Percentiles rank a stretch among this genome's conserved stretches.
Conservation (phyloP, 1,139 yeast species). For the Trichomonascaceae sp. region DNA sequence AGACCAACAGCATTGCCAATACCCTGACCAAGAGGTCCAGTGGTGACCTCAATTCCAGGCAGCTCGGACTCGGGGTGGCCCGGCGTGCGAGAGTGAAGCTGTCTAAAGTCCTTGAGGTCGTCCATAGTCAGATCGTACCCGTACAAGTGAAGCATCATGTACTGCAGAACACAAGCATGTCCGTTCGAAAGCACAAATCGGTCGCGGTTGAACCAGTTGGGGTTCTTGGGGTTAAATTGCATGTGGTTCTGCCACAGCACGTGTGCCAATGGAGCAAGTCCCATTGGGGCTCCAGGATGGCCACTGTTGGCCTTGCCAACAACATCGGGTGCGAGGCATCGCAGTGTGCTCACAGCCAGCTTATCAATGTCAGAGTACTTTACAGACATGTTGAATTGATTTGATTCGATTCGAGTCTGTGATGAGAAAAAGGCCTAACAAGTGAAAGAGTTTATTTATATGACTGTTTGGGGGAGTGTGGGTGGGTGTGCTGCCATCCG, state of each 20-base stretch:
- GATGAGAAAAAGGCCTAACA: constrained; percentile 20
- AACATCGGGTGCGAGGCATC: constrained; percentile 75
- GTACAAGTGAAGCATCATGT: constrained; percentile 71
- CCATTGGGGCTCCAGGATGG: constrained; percentile 99
- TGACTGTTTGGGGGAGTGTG: neutral
- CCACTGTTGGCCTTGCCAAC: constrained; percentile 90
- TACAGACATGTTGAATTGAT: constrained; percentile 9
- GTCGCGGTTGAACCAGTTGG: constrained; percentile 89
- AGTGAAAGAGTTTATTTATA: constrained; percentile 3
- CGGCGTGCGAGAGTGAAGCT: constrained; percentile 81
- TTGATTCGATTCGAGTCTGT: neutral
- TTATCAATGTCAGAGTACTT: constrained; percentile 43
- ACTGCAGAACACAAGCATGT: constrained; percentile 88
- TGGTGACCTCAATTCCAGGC: constrained; percentile 94
- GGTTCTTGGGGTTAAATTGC: constrained; percentile 83
- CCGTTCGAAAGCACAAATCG: constrained; percentile 94
- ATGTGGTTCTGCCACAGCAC: constrained; percentile 56
- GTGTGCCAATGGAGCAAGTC: constrained; percentile 85
- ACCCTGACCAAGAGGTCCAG: constrained; percentile 99
- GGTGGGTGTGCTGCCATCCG: no score
- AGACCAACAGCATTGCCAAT: constrained; percentile 92
- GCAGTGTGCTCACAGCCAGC: constrained; percentile 76
- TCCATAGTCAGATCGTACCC: constrained; percentile 77
- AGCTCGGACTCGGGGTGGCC: constrained; percentile 87
- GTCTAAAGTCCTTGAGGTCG: constrained; percentile 87